Evolutionary conservation across 345 rosid species (phyloP).

Genomic region (Physaria fendleri): DNA sequence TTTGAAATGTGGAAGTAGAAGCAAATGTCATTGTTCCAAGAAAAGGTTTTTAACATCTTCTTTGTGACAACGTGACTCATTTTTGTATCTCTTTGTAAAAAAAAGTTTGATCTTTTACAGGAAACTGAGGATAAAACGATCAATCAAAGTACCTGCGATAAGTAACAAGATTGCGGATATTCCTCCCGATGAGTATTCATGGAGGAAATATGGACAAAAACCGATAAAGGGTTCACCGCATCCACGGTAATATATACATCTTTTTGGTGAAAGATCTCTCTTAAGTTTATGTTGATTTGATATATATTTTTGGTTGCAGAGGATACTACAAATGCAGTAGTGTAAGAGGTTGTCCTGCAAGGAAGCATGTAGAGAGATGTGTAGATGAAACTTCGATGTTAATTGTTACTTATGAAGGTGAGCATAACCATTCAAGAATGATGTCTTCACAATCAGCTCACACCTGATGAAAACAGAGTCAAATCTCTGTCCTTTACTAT

Average conservation of each 20-base stretch:
- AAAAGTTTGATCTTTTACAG: slow-evolving; percentile 29
- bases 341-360: too few species aligned
- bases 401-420: too few species aligned
- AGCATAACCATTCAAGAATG: too few species aligned
- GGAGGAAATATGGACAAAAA: slow-evolving; percentile 87
- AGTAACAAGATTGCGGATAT: slow-evolving; percentile 82
- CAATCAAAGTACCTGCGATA: slow-evolving; percentile 80
- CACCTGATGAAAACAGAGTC: too few species aligned
- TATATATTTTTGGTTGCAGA: too few species aligned
- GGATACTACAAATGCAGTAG: too few species aligned
- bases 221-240: slow-evolving; percentile 82
- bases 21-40: slow-evolving; percentile 80
- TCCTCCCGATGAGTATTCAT: slow-evolving; percentile 79
- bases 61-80: not conserved
- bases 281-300: too few species aligned
- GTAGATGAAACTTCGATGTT: too few species aligned
- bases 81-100: not conserved
- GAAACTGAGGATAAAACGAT: slow-evolving; percentile 56
- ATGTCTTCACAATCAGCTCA: too few species aligned
- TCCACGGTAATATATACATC: slow-evolving; percentile 45
- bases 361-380: too few species aligned
- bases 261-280: too few species aligned
- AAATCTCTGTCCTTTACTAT: too few species aligned
- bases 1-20: slow-evolving; percentile 45
- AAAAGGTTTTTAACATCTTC: slow-evolving; percentile 42